These are phyloP conservation scores for Climacium dendroides DNA, from an alignment of 225 moss, liverwort and hornwort species.

Conservation along the genomic window DNA sequence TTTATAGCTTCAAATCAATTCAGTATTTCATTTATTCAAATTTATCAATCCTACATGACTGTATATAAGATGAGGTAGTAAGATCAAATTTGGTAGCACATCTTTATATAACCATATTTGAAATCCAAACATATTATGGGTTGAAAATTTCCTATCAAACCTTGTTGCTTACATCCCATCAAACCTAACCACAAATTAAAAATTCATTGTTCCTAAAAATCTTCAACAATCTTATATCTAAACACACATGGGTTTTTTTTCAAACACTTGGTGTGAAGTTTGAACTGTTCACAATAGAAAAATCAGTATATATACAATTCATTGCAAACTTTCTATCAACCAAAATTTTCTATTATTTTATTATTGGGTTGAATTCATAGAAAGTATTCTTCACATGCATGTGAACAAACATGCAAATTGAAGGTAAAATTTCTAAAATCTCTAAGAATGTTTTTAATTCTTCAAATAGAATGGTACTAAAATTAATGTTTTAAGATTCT, in stretches of 20 bases:
- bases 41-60: background rate
- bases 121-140: background rate
- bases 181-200: background rate
- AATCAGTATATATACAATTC: background rate
- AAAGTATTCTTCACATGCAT: background rate
- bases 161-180: background rate
- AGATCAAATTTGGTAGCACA: background rate
- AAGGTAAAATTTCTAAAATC: background rate
- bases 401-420: background rate
- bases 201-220: background rate
- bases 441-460: no score
- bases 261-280: background rate
- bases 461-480: background rate
- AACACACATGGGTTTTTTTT: background rate
- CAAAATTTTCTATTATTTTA: no score
- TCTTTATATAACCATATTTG: background rate
- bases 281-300: fast-evolving
- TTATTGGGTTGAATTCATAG: background rate
- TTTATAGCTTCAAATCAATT: background rate
- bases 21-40: background rate
- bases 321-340: background rate
- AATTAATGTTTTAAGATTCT: background rate
- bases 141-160: background rate
- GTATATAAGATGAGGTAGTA: fast-evolving
- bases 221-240: background rate